These are phyloP conservation scores for Plasmodium gonderi DNA, from an alignment of 169 alveolate genomes.

Conservation along the genomic window DNA sequence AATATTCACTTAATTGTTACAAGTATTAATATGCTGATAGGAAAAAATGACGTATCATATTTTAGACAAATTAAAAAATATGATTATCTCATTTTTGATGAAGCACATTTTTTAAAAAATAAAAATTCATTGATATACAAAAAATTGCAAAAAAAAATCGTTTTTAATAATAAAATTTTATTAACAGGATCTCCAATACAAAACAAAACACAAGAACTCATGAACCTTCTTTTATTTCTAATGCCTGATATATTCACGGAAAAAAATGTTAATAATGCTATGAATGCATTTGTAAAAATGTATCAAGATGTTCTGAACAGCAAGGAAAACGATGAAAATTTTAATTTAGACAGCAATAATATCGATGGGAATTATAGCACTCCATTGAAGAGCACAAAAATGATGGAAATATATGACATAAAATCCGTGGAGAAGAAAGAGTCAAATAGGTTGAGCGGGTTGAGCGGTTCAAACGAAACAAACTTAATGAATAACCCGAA, in stretches of 20 bases:
- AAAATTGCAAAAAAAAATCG: conserved; percentile 85
- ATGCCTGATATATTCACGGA: conserved; percentile 91
- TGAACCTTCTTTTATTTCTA: conserved; percentile 89
- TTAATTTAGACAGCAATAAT: background rate
- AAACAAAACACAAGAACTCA: conserved; percentile 89
- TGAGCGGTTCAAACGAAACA: too few relatives aligned
- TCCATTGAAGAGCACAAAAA: background rate
- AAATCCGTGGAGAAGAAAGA: background rate
- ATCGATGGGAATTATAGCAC: too few relatives aligned
- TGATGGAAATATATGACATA: background rate
- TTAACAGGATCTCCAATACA: conserved; percentile 94
- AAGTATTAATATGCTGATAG: conserved; percentile 56
- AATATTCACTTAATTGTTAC: conserved; percentile 41
- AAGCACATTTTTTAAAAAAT: conserved; percentile 94
- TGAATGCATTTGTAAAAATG: conserved; percentile 77
- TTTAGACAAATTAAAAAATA: conserved; percentile 75
- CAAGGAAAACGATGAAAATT: conserved; percentile 1
- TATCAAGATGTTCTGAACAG: conserved; percentile 42
- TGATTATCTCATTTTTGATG: conserved; percentile 93
- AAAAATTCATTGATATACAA: conserved; percentile 89
- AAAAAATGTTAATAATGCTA: conserved; percentile 82
- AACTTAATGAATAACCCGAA: background rate
- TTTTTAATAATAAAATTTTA: conserved; percentile 88
- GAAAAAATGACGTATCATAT: conserved; percentile 55
- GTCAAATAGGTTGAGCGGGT: background rate